A percentile compares a stretch with the other conserved stretches of the same genome.
Conservation (phyloP, 257 asterid species). For the Oldenlandia corymbosa region DNA sequence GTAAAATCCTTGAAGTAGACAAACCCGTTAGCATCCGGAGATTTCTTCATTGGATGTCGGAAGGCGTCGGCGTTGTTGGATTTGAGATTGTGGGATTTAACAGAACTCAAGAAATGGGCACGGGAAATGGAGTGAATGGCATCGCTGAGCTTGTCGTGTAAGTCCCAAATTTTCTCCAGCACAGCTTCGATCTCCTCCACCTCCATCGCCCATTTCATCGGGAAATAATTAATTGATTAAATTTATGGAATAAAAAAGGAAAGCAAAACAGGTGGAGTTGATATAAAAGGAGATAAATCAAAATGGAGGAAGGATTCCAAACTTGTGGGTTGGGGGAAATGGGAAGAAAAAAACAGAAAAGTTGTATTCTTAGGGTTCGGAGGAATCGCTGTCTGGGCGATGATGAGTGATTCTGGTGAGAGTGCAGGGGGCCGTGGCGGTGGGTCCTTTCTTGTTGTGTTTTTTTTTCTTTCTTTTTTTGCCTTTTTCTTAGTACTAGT, state of each 20-base stretch:
- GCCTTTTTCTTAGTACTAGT: too few species aligned
- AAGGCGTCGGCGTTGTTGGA: conserved; percentile 4
- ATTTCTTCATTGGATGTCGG: conserved; percentile 7
- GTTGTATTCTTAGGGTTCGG: conserved; percentile 13
- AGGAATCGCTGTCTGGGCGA: neutral
- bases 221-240: too few species aligned
- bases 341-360: neutral
- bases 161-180: conserved; percentile 83
- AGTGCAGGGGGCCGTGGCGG: neutral
- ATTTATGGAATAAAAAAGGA: too few species aligned
- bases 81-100: conserved; percentile 40
- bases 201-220: conserved; percentile 92
- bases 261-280: neutral
- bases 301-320: neutral
- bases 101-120: conserved; percentile 69
- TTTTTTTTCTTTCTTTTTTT: neutral
- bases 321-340: neutral
- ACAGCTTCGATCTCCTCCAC: conserved; percentile 76
- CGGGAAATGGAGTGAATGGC: conserved; percentile 87
- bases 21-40: conserved; percentile 16
- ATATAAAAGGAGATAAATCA: conserved; percentile 1
- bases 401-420: neutral
- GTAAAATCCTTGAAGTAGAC: conserved; percentile 72
- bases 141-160: conserved; percentile 96
- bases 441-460: neutral